phyloP scores from a whole-genome alignment of 2,329 filamentous ascomycete species.

The Calonectria crousiana region DNA sequence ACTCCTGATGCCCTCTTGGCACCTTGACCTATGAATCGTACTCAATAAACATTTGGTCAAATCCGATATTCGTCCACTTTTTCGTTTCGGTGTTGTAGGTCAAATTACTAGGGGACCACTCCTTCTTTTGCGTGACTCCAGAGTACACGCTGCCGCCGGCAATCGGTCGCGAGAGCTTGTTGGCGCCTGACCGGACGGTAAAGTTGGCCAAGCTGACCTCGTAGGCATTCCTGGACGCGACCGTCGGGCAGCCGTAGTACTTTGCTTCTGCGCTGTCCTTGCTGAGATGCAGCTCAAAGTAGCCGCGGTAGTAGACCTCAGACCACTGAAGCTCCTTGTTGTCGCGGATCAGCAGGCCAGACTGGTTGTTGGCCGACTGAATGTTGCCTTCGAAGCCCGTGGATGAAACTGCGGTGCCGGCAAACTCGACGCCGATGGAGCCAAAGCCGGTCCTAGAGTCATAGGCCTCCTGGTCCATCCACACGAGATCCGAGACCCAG shows the following conservation, averaged over 20 bases:
- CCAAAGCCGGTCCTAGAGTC: background rate
- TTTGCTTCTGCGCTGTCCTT: background rate
- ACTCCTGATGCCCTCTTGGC: background rate
- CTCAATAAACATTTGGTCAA: background rate
- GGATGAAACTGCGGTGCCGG: background rate
- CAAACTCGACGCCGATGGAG: background rate
- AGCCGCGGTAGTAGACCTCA: background rate
- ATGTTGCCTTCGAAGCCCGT: background rate
- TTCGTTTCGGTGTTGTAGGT: background rate
- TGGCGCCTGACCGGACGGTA: background rate
- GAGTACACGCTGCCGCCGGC: background rate
- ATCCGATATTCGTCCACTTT: background rate
- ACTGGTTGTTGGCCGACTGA: background rate
- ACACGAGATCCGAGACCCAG: constrained; percentile 1
- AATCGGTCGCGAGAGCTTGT: background rate
- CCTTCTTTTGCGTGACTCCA: background rate
- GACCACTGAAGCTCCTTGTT: background rate
- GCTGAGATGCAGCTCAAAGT: background rate
- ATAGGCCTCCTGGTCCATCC: background rate
- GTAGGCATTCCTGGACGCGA: background rate
- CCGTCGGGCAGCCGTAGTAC: background rate
- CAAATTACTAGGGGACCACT: background rate
- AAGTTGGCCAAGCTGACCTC: constrained; percentile 1
- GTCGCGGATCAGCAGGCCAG: background rate
- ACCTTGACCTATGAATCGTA: background rate